A percentile compares a stretch with the other conserved stretches of the same genome.
Conservation (phyloP, 768 basidiomycete genomes). For the Galerina marginata region DNA sequence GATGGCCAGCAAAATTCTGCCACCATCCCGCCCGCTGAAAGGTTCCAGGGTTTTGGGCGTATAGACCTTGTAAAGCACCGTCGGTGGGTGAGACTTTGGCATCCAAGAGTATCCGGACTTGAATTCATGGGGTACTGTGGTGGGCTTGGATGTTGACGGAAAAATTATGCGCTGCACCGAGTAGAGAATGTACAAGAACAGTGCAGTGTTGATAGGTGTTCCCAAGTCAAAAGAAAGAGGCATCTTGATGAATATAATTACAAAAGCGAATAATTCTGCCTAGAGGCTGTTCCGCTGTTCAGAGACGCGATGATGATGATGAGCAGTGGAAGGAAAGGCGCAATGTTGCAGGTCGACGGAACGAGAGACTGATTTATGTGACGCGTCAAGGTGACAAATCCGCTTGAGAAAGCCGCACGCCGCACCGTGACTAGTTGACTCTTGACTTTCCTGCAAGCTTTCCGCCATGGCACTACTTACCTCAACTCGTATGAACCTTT, state of each 20-base stretch:
- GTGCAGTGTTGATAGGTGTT: conserved; percentile 81
- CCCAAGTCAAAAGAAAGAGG: conserved; percentile 54
- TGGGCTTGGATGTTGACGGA: conserved; percentile 61
- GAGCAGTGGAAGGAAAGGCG: background rate
- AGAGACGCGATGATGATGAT: background rate
- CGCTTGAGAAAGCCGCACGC: too few species aligned
- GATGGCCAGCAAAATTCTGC: conserved; percentile 84
- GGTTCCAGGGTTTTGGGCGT: conserved; percentile 77
- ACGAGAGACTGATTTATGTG: too few species aligned
- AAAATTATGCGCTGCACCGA: conserved; percentile 76
- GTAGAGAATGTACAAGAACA: conserved; percentile 81
- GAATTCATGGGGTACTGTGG: conserved; percentile 68
- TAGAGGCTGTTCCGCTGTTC: background rate
- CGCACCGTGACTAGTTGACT: too few species aligned
- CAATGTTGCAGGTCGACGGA: too few species aligned
- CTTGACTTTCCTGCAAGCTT: too few species aligned
- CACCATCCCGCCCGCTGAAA: conserved; percentile 67
- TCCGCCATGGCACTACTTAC: too few species aligned
- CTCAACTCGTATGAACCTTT: too few species aligned
- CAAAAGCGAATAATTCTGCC: background rate
- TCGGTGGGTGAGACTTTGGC: conserved; percentile 81
- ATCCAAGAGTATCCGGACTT: conserved; percentile 91
- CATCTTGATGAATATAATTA: conserved; percentile 29
- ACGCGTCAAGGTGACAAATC: too few species aligned
- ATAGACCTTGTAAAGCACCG: conserved; percentile 77